Evolutionary conservation across 192 early-diverging fungal genomes (phyloP).

Genomic region (Linnemannia hyalina): DNA sequence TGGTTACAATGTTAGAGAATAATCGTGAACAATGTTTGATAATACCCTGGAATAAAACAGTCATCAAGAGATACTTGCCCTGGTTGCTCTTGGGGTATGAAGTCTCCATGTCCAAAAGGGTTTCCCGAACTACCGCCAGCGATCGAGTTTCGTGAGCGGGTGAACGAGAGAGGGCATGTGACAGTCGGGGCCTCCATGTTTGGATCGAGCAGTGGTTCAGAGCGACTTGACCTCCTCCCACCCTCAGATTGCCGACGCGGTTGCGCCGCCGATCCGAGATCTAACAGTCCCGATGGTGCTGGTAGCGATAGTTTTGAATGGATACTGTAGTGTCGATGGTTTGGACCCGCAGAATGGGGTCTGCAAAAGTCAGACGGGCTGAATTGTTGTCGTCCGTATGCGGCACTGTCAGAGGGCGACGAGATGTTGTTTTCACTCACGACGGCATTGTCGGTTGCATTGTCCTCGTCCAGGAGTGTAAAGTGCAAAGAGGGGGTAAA

Average conservation of each 20-base stretch:
- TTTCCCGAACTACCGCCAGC: background rate
- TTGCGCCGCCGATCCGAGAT: background rate
- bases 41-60: no score
- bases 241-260: background rate
- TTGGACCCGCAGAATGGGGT: background rate
- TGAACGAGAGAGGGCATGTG: background rate
- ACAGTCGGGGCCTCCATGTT: background rate
- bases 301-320: background rate
- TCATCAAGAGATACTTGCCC: background rate
- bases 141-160: background rate
- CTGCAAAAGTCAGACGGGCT: background rate
- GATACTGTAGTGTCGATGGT: background rate
- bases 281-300: background rate
- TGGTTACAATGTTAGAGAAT: no score
- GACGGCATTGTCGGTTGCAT: background rate
- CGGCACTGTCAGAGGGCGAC: background rate
- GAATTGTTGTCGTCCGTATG: background rate
- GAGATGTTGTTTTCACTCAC: background rate
- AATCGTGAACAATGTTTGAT: no score
- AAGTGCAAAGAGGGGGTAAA: background rate
- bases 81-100: background rate
- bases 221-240: background rate
- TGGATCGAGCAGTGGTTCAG: background rate
- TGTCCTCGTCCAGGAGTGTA: background rate
- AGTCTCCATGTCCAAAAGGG: background rate